Evolutionary conservation across 2,329 filamentous ascomycete species (phyloP).

Genomic region (Apiospora kogelbergensis): DNA sequence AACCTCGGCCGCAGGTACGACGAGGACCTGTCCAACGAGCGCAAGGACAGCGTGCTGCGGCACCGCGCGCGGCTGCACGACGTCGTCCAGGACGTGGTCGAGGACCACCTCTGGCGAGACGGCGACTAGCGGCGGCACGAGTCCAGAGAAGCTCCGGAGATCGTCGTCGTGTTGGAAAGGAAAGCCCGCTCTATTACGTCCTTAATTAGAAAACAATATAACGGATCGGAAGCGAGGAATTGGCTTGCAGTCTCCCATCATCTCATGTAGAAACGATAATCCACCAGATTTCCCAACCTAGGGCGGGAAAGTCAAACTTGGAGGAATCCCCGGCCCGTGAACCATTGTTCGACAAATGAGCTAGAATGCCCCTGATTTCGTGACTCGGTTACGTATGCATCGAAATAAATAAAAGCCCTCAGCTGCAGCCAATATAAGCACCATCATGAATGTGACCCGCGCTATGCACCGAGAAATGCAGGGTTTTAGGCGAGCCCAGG

Average conservation of each 20-base stretch:
- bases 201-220: background rate
- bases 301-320: background rate
- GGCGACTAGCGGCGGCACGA: background rate
- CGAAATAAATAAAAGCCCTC: background rate
- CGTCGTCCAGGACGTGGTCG: constrained; percentile 14
- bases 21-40: constrained; percentile 18
- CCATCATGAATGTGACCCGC: background rate
- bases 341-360: background rate
- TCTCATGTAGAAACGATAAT: background rate
- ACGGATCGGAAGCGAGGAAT: background rate
- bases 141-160: background rate
- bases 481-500: background rate
- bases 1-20: constrained; percentile 16
- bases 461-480: background rate
- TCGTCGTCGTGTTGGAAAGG: no score
- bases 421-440: constrained; percentile 1
- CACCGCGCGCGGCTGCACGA: constrained; percentile 12
- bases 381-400: background rate
- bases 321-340: background rate
- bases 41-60: constrained; percentile 12
- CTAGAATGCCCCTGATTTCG: background rate
- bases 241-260: background rate
- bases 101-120: constrained; percentile 12
- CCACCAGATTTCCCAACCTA: no score
- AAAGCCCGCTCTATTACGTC: no score